Base-by-base conservation (phyloP, 2,329 filamentous ascomycete species). In the Eutypa lata region DNA sequence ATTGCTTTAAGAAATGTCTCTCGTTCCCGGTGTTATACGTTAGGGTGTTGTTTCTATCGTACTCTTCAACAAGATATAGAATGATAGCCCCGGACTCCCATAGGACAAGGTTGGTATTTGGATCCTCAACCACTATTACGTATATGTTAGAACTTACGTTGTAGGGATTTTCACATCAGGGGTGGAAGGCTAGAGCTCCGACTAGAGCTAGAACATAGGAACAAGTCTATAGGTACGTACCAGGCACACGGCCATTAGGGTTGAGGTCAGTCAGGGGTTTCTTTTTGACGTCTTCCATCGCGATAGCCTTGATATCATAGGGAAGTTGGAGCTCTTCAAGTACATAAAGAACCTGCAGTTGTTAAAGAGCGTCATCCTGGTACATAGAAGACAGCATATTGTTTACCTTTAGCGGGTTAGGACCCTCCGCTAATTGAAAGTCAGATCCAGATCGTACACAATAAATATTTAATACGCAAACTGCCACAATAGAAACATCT, bases 241-340 rank as follows among this genome's bases (percentile, higher is more conserved):
- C 43, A 31, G 55, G 73, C 1, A 73, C 49, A 22, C 59, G 53
- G 6, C 57, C 60, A 35, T 61, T 62, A 1, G 60, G 60, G 19
- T 60, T 62, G 42, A 62, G 42, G 33, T 52, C 54, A 18, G 53
- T 56, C 46, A 50, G 60, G 7, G 56, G 59, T 42, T 54, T 53
- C 48, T 55, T 54, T 46, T 61, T 62, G 24, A 61, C 35, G 7
- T 60, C 52, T 14, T 47, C 47, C 19, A 56, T 52, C 2, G 24
- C 38, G 28, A 61, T 24, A 1, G 48, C 50, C 48, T 57, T 53
- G 44, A 59, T 49, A 37, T 59, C 57, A 47, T 53, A 61, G 13
- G 58, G 56, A 16, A 63, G 33, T 2, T 51, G 21, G 3, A 62
- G 53, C 40, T 62, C 58, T 19, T 62, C 52, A 10, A 63, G 55